These are phyloP conservation scores for Dipodascus geniculatus DNA, from an alignment of 805 yeast species.

Conservation along the genomic window DNA sequence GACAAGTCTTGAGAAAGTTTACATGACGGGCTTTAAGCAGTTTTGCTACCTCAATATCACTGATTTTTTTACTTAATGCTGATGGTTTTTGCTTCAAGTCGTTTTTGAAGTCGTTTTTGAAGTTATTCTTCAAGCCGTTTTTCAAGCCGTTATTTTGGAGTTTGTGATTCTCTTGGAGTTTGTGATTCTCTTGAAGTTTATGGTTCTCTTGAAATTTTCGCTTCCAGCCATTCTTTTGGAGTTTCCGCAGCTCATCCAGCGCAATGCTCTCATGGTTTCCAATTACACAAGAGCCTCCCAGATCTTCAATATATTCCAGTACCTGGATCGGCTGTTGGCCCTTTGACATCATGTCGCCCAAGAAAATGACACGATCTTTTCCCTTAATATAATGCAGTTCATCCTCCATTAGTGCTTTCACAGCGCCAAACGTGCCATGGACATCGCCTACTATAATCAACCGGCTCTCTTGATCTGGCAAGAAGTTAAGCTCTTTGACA, in stretches of 20 bases:
- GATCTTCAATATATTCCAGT: conserved; percentile 47
- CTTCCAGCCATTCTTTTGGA: conserved; percentile 30
- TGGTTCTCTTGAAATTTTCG: conserved; percentile 15
- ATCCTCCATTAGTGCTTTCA: conserved; percentile 41
- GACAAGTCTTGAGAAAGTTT: conserved; percentile 46
- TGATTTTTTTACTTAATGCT: conserved; percentile 7
- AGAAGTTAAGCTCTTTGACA: not conserved
- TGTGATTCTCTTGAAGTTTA: conserved; percentile 7
- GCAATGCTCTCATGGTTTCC: conserved; percentile 84
- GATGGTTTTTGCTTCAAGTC: not conserved
- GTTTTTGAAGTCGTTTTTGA: not conserved
- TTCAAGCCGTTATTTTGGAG: conserved; percentile 12
- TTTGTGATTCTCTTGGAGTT: conserved; percentile 11
- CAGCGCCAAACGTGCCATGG: conserved; percentile 62
- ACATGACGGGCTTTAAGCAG: conserved; percentile 49
- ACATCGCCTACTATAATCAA: conserved; percentile 74
- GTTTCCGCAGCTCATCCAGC: conserved; percentile 49
- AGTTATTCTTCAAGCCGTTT: conserved; percentile 7
- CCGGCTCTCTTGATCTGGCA: conserved; percentile 2
- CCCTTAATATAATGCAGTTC: conserved; percentile 27
- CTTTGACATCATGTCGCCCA: conserved; percentile 81
- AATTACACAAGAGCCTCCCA: conserved; percentile 58
- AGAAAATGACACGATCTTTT: conserved; percentile 47
- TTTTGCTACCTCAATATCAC: conserved; percentile 33
- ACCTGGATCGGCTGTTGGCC: conserved; percentile 69